phyloP scores from a whole-genome alignment of 345 rosid species.

The Eucalyptus curtisii region DNA sequence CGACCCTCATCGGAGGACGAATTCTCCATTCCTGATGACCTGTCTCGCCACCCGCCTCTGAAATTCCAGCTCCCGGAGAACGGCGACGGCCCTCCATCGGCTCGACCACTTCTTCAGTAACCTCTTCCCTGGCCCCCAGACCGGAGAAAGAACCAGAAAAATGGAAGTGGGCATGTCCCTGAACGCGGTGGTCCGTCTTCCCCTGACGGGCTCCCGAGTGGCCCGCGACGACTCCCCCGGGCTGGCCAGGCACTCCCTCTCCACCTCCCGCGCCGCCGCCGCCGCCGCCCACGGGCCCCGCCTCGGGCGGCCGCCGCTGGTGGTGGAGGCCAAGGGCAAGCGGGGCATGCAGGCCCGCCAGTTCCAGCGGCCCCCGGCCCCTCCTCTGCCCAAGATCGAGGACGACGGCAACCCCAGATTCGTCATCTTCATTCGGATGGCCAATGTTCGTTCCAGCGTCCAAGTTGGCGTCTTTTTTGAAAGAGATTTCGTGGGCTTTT shows the following conservation, averaged over 20 bases:
- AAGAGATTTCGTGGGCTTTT: not conserved
- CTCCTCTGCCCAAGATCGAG: slow-evolving; percentile 83
- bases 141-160: not conserved
- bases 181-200: slow-evolving; percentile 57
- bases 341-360: slow-evolving; percentile 76
- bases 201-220: slow-evolving; percentile 31
- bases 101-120: not conserved
- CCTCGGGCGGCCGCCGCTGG: slow-evolving; percentile 4
- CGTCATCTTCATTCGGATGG: slow-evolving; percentile 84
- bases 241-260: slow-evolving; percentile 39
- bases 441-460: slow-evolving; percentile 41
- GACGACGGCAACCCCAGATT: slow-evolving; percentile 92
- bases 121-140: not conserved
- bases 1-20: not conserved
- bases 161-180: slow-evolving; percentile 75
- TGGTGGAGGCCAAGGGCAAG: slow-evolving; percentile 82
- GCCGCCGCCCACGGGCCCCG: slow-evolving; percentile 1
- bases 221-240: slow-evolving; percentile 26
- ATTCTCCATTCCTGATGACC: not conserved
- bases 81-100: not conserved
- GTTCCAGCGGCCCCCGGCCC: slow-evolving; percentile 52
- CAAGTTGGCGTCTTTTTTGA: not conserved
- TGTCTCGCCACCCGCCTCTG: not conserved
- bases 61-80: not conserved
- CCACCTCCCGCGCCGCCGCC: slow-evolving; percentile 23